Percentiles rank a stretch among this genome's conserved stretches.
phyloP scores from a whole-genome alignment of 106 monocot species.

The Dioscorea alata region DNA sequence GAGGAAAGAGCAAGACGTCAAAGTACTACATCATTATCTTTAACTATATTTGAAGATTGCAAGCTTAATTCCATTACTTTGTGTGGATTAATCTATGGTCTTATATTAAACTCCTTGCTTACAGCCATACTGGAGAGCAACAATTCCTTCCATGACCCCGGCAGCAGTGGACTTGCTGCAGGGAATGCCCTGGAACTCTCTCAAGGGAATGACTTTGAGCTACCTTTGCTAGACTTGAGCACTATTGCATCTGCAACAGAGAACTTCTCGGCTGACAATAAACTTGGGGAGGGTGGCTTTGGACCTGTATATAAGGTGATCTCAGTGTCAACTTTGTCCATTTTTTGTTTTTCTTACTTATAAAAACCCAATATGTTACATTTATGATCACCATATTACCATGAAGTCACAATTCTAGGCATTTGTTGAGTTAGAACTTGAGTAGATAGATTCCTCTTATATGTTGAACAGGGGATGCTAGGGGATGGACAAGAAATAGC shows the following conservation, averaged over 20 bases:
- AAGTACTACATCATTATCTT: neutral
- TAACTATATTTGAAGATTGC: neutral
- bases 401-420: no score
- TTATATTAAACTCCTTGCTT: no score
- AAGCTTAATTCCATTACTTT: no score
- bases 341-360: no score
- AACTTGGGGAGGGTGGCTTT: constrained; percentile 14
- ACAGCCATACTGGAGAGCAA: neutral
- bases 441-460: no score
- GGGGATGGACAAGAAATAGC: neutral
- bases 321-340: no score
- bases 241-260: neutral
- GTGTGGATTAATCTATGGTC: no score
- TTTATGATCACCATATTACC: no score
- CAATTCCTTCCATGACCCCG: neutral
- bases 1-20: neutral
- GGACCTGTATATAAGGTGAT: constrained; percentile 6
- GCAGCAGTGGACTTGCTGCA: neutral
- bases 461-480: neutral
- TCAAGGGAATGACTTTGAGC: constrained; percentile 1
- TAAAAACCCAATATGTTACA: no score
- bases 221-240: constrained; percentile 7
- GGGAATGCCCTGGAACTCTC: no score
- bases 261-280: constrained; percentile 1
- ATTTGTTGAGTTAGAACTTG: no score